These are phyloP conservation scores for Corynespora cassiicola DNA, from an alignment of 2,329 filamentous ascomycete species.

Conservation along the genomic window DNA sequence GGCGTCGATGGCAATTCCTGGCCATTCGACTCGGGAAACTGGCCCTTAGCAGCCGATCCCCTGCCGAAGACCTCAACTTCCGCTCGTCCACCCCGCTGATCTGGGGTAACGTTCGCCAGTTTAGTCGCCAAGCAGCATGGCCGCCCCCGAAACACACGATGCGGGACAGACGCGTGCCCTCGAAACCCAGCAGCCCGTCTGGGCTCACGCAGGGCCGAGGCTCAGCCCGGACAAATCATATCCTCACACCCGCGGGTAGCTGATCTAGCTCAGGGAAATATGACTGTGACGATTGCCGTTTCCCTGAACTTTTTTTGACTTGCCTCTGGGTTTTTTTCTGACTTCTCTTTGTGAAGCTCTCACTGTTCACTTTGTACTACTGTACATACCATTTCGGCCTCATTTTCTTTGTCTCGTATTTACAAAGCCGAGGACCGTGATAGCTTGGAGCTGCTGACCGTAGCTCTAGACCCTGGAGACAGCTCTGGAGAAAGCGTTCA, in stretches of 20 bases:
- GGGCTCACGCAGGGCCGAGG: slow-evolving; percentile 42
- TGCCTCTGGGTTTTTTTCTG: slow-evolving; percentile 6
- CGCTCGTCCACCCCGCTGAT: slow-evolving; percentile 43
- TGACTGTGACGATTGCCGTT: slow-evolving; percentile 32
- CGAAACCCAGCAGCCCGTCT: slow-evolving; percentile 17
- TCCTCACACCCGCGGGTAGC: slow-evolving; percentile 43
- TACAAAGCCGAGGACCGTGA: slow-evolving; percentile 19
- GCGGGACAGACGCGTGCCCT: slow-evolving; percentile 25
- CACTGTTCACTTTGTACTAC: slow-evolving; percentile 10
- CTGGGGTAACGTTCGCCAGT: slow-evolving; percentile 32
- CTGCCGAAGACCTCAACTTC: slow-evolving; percentile 36
- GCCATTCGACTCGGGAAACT: slow-evolving; percentile 12
- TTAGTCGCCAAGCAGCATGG: slow-evolving; percentile 20
- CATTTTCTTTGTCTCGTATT: slow-evolving; percentile 26
- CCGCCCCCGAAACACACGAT: slow-evolving; percentile 15
- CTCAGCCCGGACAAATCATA: slow-evolving; percentile 31
- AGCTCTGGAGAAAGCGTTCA: slow-evolving; percentile 10
- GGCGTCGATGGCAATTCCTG: background rate
- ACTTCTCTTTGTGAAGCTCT: slow-evolving; percentile 10
- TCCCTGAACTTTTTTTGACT: slow-evolving; percentile 10
- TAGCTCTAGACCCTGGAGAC: slow-evolving; percentile 19
- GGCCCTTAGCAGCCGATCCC: slow-evolving; percentile 31
- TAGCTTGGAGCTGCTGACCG: no score
- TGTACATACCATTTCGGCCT: slow-evolving; percentile 10
- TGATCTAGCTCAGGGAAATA: slow-evolving; percentile 17